Evolutionary conservation across 495 filamentous ascomycete species (phyloP).

Genomic region (Trichocladium uniseriatum): DNA sequence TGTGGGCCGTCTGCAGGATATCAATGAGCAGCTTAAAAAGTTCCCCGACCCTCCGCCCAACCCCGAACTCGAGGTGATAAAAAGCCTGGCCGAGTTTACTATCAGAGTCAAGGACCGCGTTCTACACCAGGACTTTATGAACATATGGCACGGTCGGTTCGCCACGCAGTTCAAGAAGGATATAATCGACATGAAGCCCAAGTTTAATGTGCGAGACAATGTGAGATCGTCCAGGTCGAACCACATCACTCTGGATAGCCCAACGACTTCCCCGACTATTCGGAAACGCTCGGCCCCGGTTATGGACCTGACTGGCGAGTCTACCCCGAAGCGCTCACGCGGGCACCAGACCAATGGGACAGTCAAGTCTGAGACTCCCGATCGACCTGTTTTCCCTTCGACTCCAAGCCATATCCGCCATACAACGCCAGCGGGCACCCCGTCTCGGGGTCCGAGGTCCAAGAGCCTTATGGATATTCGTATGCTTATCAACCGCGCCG

Average conservation of each 20-base stretch:
- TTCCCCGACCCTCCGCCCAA: constrained; percentile 49
- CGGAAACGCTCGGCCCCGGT: constrained; percentile 7
- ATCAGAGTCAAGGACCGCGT: constrained; percentile 31
- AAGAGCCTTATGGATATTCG: constrained; percentile 29
- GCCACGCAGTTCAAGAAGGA: constrained; percentile 28
- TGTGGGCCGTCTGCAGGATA: constrained; percentile 34
- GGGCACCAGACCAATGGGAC: background rate
- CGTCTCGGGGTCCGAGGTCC: background rate
- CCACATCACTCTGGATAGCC: constrained; percentile 23
- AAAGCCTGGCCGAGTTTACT: constrained; percentile 34
- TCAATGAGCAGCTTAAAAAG: constrained; percentile 38
- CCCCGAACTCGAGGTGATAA: constrained; percentile 40
- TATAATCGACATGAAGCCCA: constrained; percentile 35
- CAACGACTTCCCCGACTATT: constrained; percentile 15
- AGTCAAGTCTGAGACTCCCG: constrained; percentile 16
- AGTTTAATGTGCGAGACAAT: constrained; percentile 28
- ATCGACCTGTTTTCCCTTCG: background rate
- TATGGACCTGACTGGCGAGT: background rate
- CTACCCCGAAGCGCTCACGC: constrained; percentile 15
- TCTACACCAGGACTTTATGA: constrained; percentile 22
- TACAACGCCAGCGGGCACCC: background rate
- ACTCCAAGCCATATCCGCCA: constrained; percentile 4
- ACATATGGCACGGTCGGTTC: constrained; percentile 17
- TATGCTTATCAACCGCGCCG: constrained; percentile 25
- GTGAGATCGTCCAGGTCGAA: background rate